phyloP scores from a whole-genome alignment of 192 early-diverging fungal species.

The Mortierella alpina region DNA sequence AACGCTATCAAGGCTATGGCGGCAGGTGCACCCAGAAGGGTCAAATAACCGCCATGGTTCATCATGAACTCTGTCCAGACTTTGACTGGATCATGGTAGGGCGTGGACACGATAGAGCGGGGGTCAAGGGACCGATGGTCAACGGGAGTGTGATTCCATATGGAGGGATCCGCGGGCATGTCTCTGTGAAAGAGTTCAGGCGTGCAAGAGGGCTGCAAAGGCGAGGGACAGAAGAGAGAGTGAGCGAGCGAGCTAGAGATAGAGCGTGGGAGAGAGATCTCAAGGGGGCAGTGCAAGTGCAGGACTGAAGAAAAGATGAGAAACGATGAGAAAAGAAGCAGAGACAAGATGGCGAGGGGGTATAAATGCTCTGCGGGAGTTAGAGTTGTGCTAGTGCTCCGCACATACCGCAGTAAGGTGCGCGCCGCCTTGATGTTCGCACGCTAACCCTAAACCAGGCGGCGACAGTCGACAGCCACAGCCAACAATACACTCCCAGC shows the following conservation, averaged over 20 bases:
- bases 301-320: no score
- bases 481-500: no score
- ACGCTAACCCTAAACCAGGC: no score
- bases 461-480: no score
- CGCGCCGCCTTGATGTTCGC: no score
- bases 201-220: not conserved
- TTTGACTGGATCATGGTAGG: constrained; percentile 17
- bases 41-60: constrained; percentile 26
- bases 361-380: no score
- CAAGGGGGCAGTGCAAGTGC: not conserved
- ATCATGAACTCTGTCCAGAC: constrained; percentile 20
- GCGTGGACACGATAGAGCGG: not conserved
- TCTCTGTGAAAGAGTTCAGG: not conserved
- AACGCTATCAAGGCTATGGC: constrained; percentile 3
- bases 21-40: constrained; percentile 28
- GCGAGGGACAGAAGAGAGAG: not conserved
- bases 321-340: no score
- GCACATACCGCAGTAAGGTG: no score
- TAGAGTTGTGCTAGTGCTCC: no score
- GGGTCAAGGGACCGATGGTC: not conserved
- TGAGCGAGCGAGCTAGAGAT: not conserved
- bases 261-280: not conserved
- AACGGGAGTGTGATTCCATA: constrained; percentile 8
- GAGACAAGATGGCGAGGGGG: no score
- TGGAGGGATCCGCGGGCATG: constrained; percentile 10